Evolutionary conservation across 2,329 filamentous ascomycete genomes (phyloP).

Genomic region (Gaeumannomyces tritici): DNA sequence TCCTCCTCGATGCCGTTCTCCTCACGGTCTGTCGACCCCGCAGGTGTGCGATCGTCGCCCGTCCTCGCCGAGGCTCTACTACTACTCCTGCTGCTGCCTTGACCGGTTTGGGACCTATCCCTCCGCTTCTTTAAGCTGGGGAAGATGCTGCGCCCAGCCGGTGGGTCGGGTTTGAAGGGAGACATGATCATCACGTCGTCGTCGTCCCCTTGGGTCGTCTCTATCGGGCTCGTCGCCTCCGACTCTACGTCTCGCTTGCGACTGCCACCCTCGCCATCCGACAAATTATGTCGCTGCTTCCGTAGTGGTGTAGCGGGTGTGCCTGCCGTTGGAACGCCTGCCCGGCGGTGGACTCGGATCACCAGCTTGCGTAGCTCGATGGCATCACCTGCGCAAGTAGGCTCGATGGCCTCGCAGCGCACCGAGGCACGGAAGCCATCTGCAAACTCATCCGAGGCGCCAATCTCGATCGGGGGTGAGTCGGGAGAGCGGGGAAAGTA

Average conservation of each 20-base stretch:
- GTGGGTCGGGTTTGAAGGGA: background rate
- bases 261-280: background rate
- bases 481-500: constrained; percentile 65
- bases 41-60: background rate
- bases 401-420: constrained; percentile 51
- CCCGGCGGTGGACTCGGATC: constrained; percentile 31
- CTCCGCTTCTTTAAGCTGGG: background rate
- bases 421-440: constrained; percentile 62
- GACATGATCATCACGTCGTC: constrained; percentile 12
- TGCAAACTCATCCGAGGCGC: constrained; percentile 53
- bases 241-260: background rate
- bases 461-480: constrained; percentile 44
- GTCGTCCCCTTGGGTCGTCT: constrained; percentile 3
- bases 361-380: constrained; percentile 69
- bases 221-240: background rate
- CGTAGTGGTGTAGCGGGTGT: background rate
- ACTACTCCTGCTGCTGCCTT: background rate
- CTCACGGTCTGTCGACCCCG: background rate
- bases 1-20: constrained; percentile 1
- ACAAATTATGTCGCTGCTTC: background rate
- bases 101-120: constrained; percentile 10
- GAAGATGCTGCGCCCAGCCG: constrained; percentile 5
- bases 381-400: constrained; percentile 44
- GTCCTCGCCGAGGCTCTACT: background rate
- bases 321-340: background rate